Conservation (phyloP, 163 green algal genomes). For the Smithsoniella earleae region DNA sequence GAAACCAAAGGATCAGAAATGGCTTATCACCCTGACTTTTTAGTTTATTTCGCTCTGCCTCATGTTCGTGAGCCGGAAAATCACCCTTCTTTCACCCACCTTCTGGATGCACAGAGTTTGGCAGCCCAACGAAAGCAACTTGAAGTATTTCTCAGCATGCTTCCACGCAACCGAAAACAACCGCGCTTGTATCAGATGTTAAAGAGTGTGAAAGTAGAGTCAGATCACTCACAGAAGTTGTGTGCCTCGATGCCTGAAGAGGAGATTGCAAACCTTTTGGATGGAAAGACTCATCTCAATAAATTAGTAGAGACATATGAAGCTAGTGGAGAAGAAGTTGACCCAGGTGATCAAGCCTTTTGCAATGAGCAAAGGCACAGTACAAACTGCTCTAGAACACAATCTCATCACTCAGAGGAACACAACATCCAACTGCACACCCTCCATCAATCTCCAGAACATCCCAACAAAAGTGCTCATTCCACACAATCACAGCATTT, state of each 20-base stretch:
- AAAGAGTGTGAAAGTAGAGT: neutral
- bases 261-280: neutral
- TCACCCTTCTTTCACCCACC: constrained; percentile 15
- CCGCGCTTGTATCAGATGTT: constrained; percentile 3
- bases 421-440: too few species aligned
- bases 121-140: constrained; percentile 15
- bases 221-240: neutral
- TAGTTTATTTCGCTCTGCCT: constrained; percentile 18
- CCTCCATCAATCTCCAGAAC: too few species aligned
- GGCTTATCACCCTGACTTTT: constrained; percentile 21
- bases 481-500: too few species aligned
- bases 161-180: neutral
- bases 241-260: neutral
- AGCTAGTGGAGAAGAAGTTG: neutral
- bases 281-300: too few species aligned
- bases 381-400: too few species aligned
- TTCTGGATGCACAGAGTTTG: constrained; percentile 15
- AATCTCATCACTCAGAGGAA: too few species aligned
- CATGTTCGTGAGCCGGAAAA: constrained; percentile 25
- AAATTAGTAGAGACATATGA: too few species aligned
- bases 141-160: neutral
- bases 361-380: neutral
- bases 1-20: neutral
- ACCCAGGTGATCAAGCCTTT: neutral
- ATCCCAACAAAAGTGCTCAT: too few species aligned